Evolutionary conservation across 2,329 filamentous ascomycete species (phyloP).

Genomic region (Arthrobotrys entomopaga): DNA sequence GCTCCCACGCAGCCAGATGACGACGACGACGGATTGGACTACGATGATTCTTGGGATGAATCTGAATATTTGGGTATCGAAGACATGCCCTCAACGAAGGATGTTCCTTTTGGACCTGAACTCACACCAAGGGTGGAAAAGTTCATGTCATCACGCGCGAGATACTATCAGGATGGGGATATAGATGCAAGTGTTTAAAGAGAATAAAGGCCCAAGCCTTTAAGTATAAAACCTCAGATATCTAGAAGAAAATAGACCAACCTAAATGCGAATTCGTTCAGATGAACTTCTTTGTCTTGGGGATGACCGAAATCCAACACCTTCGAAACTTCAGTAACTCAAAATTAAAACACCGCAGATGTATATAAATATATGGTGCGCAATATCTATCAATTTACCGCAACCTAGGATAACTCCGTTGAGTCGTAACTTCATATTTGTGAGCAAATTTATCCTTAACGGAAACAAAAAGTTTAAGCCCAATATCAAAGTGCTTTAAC

Average conservation of each 20-base stretch:
- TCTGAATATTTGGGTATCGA: conserved; percentile 11
- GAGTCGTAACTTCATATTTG: too few species aligned
- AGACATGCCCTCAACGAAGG: conserved; percentile 6
- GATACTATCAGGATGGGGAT: neutral
- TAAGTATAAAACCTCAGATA: neutral
- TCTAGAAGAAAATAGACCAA: too few species aligned
- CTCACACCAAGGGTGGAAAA: conserved; percentile 21
- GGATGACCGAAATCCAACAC: neutral
- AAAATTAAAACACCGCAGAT: neutral
- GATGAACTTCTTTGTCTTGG: neutral
- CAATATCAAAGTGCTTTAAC: too few species aligned
- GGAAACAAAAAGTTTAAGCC: too few species aligned
- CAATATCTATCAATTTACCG: conserved; percentile 29
- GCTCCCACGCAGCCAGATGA: neutral
- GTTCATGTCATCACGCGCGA: neutral
- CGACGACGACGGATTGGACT: neutral
- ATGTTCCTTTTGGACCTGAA: neutral
- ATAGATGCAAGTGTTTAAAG: too few species aligned
- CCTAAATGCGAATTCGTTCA: neutral
- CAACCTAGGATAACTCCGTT: neutral
- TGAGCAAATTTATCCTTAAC: too few species aligned
- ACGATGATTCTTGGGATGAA: conserved; percentile 8
- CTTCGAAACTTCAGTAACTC: too few species aligned
- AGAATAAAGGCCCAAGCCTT: neutral
- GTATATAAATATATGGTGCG: conserved; percentile 1